Evolutionary conservation across 2,329 filamentous ascomycete species (phyloP), one percentile per base, ranked within the genome.

Genomic region (Neospermospora avenae): DNA sequence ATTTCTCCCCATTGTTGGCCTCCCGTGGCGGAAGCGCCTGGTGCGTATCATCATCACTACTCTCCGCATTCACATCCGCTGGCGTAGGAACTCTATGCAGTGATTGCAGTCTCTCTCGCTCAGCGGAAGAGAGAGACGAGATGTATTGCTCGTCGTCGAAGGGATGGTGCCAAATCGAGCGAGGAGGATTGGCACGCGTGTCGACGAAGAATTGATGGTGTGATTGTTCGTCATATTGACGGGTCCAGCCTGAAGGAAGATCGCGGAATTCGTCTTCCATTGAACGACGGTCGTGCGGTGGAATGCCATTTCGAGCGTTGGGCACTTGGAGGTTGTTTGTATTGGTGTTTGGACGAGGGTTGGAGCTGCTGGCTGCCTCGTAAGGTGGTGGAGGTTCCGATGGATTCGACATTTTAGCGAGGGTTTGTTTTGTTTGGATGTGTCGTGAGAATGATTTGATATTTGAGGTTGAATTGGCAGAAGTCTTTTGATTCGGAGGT

Each of bases 121-220:
- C 81, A 53, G 77, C 72, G 0, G 76, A 70, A 0, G 77, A 70
- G 0, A 86, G 74, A 0, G 77, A 77, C 31, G 68, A 68, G 25
- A 86, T 73, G 68, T 80, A 85, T 54, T 77, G 65, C 1, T 81
- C 77, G 67, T 85, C 84, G 67, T 86, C 84, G 70, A 84, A 81
- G 0, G 84, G 84, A 68, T 86, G 84, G 46, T 79, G 77, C 84
- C 84, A 86, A 65, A 83, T 84, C 59, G 79, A 80, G 49, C 81
- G 78, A 0, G 83, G 82, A 0, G 83, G 83, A 13, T 78, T 72
- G 28, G 75, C 71, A 31, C 67, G 78, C 1, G 82, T 86, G 71
- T 86, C 81, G 67, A 86, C 83, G 72, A 84, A 86, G 78, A 85
- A 87, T 67, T 86, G 83, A 67, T 86, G 84, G 18, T 78, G 69